These are phyloP conservation scores for Aspergillus wentii DNA, from an alignment of 495 filamentous ascomycete genomes.

Conservation along the genomic window DNA sequence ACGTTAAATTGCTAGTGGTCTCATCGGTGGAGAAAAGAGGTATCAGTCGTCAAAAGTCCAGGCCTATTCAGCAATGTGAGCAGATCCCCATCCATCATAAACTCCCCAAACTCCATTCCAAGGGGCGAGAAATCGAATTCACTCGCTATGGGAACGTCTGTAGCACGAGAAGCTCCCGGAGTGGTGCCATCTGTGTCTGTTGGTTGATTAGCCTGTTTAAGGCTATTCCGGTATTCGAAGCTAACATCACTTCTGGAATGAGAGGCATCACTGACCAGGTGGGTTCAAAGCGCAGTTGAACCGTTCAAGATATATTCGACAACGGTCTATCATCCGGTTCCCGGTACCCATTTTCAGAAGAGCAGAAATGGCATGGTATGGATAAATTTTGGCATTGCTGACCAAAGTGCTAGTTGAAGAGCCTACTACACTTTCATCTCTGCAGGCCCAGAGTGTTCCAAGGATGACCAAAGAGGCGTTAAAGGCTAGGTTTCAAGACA, in stretches of 20 bases:
- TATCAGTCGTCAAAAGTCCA: too few species aligned
- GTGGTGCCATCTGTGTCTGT: conserved; percentile 1
- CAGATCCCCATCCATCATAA: conserved; percentile 40
- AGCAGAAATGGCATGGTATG: conserved; percentile 24
- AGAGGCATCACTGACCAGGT: conserved; percentile 14
- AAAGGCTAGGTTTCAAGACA: conserved; percentile 22
- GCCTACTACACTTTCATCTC: conserved; percentile 8
- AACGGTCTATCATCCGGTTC: conserved; percentile 37
- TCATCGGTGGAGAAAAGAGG: too few species aligned
- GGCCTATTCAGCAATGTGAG: too few species aligned
- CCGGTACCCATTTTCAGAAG: conserved; percentile 31
- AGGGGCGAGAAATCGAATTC: conserved; percentile 24
- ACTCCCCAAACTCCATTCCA: conserved; percentile 36
- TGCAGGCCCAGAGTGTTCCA: conserved; percentile 22
- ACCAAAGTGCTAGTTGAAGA: conserved; percentile 5
- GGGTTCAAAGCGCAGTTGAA: conserved; percentile 21
- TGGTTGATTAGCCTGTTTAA: background rate
- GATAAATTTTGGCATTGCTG: conserved; percentile 15
- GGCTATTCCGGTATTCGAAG: background rate
- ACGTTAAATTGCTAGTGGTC: too few species aligned
- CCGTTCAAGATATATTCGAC: conserved; percentile 29
- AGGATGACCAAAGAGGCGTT: conserved; percentile 35
- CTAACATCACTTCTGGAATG: background rate
- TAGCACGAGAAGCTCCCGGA: too few species aligned
- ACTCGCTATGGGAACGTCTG: background rate